Conservation (phyloP, 306 rosid species). For the Prunus armeniaca region DNA sequence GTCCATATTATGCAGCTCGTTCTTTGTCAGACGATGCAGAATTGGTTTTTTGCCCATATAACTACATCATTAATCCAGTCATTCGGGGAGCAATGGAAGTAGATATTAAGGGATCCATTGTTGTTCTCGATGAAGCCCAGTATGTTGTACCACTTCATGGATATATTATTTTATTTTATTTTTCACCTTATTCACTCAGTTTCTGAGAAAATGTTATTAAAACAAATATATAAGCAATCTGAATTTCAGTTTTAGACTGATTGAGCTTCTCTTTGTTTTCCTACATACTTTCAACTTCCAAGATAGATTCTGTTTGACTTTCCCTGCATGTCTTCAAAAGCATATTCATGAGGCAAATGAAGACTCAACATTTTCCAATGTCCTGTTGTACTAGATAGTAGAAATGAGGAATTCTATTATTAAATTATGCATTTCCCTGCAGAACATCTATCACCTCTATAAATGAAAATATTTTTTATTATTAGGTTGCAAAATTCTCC, state of each 20-base stretch:
- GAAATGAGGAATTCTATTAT: not conserved
- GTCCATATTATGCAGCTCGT: conserved; percentile 95
- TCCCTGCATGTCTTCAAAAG: not conserved
- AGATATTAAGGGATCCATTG: conserved; percentile 76
- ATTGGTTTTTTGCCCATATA: conserved; percentile 91
- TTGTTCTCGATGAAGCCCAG: conserved; percentile 94
- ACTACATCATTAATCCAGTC: conserved; percentile 82
- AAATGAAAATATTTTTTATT: not conserved
- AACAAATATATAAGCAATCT: not conserved
- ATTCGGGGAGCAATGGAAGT: conserved; percentile 93
- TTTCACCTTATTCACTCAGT: not conserved
- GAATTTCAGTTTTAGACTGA: not conserved
- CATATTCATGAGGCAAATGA: not conserved
- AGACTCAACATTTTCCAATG: not conserved
- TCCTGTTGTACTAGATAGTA: not conserved
- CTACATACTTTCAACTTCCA: not conserved
- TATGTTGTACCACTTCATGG: conserved; percentile 36
- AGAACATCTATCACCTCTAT: not conserved
- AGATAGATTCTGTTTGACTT: not conserved
- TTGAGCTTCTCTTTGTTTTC: not conserved
- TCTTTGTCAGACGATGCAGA: conserved; percentile 81
- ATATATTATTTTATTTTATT: not conserved
- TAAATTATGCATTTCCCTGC: not conserved
- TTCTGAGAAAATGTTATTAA: not conserved
- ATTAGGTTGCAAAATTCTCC: not conserved